A percentile compares a stretch with the other conserved stretches of the same genome.
phyloP scores from a whole-genome alignment of 352 stramenopile species.

The Pythium folliculosum region DNA sequence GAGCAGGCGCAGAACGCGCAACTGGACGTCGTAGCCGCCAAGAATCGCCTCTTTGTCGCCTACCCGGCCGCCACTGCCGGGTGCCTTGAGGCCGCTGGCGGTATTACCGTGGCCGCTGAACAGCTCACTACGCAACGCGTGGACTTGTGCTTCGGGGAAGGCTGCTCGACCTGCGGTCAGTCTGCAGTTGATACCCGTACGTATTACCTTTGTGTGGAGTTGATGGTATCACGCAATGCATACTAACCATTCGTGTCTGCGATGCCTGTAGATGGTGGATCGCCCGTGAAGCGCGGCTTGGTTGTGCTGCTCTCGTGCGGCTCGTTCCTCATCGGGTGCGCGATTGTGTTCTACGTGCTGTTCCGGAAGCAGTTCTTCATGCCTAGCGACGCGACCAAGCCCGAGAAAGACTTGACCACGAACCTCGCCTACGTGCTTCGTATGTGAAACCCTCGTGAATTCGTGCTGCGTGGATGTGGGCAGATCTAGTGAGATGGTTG shows the following conservation, averaged over 20 bases:
- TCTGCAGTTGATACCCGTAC: constrained; percentile 1
- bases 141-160: constrained; percentile 7
- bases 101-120: background rate
- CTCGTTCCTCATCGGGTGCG: constrained; percentile 51
- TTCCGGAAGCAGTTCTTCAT: constrained; percentile 42
- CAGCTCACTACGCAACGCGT: constrained; percentile 6
- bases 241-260: background rate
- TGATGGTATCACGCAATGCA: too few species aligned
- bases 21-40: background rate
- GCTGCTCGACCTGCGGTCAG: constrained; percentile 3
- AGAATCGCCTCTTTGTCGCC: constrained; percentile 24
- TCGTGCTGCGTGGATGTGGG: background rate
- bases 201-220: background rate
- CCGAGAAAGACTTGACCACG: constrained; percentile 53
- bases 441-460: constrained; percentile 17
- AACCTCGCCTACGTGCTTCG: constrained; percentile 58
- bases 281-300: constrained; percentile 27
- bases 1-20: constrained; percentile 4
- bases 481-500: background rate
- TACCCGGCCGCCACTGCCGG: background rate
- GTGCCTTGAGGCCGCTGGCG: constrained; percentile 8
- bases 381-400: constrained; percentile 39
- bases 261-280: constrained; percentile 7
- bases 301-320: constrained; percentile 44
- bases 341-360: constrained; percentile 40